These are phyloP conservation scores for Beauveria brongniartii DNA, from an alignment of 2,329 filamentous ascomycete species.

Conservation along the genomic window DNA sequence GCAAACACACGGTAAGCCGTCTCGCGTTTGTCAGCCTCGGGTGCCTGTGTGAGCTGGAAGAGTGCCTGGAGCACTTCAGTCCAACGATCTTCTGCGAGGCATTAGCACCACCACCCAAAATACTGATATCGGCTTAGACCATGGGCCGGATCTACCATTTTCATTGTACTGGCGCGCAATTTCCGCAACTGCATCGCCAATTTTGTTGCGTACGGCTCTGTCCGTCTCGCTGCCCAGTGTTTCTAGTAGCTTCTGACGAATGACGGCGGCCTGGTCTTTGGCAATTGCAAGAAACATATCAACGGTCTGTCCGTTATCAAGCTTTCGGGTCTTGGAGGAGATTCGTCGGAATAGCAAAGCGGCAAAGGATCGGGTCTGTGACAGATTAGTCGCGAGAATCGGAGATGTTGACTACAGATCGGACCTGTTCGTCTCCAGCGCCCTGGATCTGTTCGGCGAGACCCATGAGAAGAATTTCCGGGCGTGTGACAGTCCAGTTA, in stretches of 20 bases:
- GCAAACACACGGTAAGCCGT: conserved; percentile 92
- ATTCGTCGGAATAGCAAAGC: conserved; percentile 93
- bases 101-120: not conserved
- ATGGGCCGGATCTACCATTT: conserved; percentile 55
- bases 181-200: conserved; percentile 95
- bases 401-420: conserved; percentile 14
- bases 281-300: conserved; percentile 81
- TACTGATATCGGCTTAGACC: not conserved
- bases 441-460: conserved; percentile 84
- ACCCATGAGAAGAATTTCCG: conserved; percentile 87
- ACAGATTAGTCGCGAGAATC: conserved; percentile 13
- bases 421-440: conserved; percentile 64
- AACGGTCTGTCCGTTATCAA: conserved; percentile 58
- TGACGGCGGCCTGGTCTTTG: conserved; percentile 64
- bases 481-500: conserved; percentile 76
- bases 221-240: conserved; percentile 66
- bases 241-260: conserved; percentile 77
- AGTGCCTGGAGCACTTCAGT: conserved; percentile 78
- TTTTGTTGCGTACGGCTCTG: conserved; percentile 78
- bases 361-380: conserved; percentile 78
- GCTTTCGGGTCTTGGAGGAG: conserved; percentile 79
- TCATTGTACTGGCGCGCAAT: conserved; percentile 92
- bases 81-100: conserved; percentile 70
- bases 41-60: conserved; percentile 84
- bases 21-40: conserved; percentile 77